Evolutionary conservation across 768 basidiomycete genomes (phyloP).

Genomic region (Boletales sp.): DNA sequence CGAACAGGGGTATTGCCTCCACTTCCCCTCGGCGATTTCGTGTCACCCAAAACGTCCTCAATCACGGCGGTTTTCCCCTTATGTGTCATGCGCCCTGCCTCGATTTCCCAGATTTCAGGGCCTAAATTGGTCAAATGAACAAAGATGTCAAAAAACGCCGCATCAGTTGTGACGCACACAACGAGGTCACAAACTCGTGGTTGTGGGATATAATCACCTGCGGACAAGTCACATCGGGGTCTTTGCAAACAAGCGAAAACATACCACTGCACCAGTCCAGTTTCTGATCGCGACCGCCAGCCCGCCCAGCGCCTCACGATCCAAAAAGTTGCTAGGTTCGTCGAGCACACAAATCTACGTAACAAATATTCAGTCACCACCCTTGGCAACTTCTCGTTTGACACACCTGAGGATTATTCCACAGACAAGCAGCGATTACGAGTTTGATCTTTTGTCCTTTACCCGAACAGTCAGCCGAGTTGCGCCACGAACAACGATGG

Average conservation of each 20-base stretch:
- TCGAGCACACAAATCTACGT: slow-evolving; percentile 72
- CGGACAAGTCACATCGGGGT: slow-evolving; percentile 18
- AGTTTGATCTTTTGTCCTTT: slow-evolving; percentile 95
- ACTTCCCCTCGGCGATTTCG: slow-evolving; percentile 67
- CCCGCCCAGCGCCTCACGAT: slow-evolving; percentile 92
- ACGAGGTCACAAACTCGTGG: slow-evolving; percentile 77
- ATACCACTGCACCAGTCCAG: slow-evolving; percentile 88
- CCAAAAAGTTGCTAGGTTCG: slow-evolving; percentile 96
- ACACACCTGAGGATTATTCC: slow-evolving; percentile 89
- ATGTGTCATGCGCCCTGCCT: slow-evolving; percentile 77
- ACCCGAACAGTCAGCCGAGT: slow-evolving; percentile 11
- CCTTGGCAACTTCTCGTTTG: neutral
- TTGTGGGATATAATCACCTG: slow-evolving; percentile 97
- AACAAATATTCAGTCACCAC: slow-evolving; percentile 3
- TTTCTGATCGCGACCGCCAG: slow-evolving; percentile 92
- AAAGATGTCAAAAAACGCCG: slow-evolving; percentile 10
- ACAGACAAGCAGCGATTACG: slow-evolving; percentile 90
- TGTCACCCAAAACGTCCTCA: slow-evolving; percentile 78
- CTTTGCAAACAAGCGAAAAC: slow-evolving; percentile 12
- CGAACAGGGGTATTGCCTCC: slow-evolving; percentile 66
- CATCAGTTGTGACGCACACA: slow-evolving; percentile 52
- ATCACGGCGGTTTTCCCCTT: slow-evolving; percentile 85
- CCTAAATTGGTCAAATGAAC: slow-evolving; percentile 40
- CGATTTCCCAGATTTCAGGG: slow-evolving; percentile 94
- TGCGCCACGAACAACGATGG: slow-evolving; percentile 6